These are phyloP conservation scores for Cicer judaicum DNA, from an alignment of 306 rosid genomes.

Conservation along the genomic window DNA sequence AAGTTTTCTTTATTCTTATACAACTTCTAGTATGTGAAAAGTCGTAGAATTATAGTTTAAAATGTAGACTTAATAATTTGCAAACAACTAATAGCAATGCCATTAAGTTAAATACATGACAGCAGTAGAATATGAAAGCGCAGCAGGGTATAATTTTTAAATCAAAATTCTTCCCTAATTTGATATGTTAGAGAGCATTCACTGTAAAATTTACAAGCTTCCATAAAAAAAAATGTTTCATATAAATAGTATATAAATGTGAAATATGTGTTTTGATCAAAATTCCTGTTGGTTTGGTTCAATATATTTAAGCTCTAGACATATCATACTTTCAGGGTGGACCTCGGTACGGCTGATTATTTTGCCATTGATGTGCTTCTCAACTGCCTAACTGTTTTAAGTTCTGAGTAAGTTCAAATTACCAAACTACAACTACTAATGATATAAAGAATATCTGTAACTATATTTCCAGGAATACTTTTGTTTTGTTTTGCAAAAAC, in stretches of 20 bases:
- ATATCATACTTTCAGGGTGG: conserved; percentile 69
- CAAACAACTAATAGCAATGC: background rate
- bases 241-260: background rate
- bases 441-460: background rate
- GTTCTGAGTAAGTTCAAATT: conserved; percentile 76
- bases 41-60: background rate
- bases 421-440: conserved; percentile 16
- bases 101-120: conserved; percentile 1
- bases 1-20: conserved; percentile 7
- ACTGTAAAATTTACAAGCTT: background rate
- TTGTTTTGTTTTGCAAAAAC: conserved; percentile 31
- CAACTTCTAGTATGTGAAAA: background rate
- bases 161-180: background rate
- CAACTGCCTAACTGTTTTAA: conserved; percentile 82
- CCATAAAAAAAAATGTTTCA: background rate
- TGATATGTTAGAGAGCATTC: background rate
- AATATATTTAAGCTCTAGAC: conserved; percentile 28
- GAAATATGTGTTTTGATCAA: conserved; percentile 14
- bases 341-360: conserved; percentile 85
- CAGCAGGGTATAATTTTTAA: background rate
- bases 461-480: background rate
- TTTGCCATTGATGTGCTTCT: conserved; percentile 87
- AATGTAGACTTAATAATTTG: background rate
- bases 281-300: background rate
- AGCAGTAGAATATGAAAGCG: conserved; percentile 24